Percentiles rank a stretch among this genome's conserved stretches.
Conservation (phyloP, 306 rosid genomes). For the Trifolium fragiferum region DNA sequence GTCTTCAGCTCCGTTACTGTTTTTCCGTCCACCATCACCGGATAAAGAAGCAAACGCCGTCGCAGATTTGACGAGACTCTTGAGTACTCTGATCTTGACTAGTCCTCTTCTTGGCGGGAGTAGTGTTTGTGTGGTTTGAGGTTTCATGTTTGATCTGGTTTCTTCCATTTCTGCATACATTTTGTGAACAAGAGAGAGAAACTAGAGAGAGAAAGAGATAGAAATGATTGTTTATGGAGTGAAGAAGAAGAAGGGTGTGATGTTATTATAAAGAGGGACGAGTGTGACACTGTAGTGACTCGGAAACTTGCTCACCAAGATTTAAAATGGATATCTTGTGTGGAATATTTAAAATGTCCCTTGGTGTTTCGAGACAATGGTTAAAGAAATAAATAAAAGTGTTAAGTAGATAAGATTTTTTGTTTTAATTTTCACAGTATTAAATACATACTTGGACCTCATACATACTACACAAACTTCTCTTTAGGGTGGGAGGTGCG, state of each 20-base stretch:
- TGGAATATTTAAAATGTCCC: not conserved
- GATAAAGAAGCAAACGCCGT: constrained; percentile 8
- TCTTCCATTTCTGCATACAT: constrained; percentile 13
- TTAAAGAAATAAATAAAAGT: no score
- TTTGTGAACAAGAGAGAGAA: no score
- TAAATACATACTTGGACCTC: no score
- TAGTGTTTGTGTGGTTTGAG: not conserved
- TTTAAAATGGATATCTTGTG: not conserved
- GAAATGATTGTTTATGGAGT: not conserved
- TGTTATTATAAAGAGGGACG: not conserved
- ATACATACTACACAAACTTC: no score
- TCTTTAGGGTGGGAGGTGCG: no score
- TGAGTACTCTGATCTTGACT: constrained; percentile 45
- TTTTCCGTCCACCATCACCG: not conserved
- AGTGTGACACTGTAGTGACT: not conserved
- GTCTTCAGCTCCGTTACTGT: not conserved
- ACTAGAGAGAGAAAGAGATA: not conserved
- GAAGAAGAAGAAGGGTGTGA: not conserved
- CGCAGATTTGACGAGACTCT: constrained; percentile 2
- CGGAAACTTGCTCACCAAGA: not conserved
- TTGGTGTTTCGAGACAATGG: no score
- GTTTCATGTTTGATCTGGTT: not conserved
- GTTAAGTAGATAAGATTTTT: no score
- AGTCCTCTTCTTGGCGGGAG: constrained; percentile 51
- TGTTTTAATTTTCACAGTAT: no score